Conservation (phyloP, 78 protist species). For the Polysphondylium violaceum region DNA sequence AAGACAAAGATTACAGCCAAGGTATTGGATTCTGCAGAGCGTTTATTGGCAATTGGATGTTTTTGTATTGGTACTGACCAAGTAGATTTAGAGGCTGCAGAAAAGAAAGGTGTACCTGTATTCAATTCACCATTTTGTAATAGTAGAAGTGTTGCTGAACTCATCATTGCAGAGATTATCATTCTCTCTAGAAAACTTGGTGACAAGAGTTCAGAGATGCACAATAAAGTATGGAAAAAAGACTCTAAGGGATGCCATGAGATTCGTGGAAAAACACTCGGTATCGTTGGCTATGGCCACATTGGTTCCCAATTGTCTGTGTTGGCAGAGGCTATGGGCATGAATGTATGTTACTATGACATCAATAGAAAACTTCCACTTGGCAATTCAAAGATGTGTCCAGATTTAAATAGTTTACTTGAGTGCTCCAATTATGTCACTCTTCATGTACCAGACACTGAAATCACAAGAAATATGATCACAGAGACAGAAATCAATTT, state of each 20-base stretch:
- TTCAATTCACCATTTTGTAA: conserved; percentile 53
- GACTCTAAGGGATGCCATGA: conserved; percentile 87
- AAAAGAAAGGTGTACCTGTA: conserved; percentile 58
- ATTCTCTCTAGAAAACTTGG: conserved; percentile 90
- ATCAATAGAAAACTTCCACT: conserved; percentile 81
- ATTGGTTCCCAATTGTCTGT: conserved; percentile 92
- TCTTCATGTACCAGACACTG: conserved; percentile 93
- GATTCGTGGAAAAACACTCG: conserved; percentile 94
- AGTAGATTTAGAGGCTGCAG: conserved; percentile 86
- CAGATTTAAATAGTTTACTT: conserved; percentile 71
- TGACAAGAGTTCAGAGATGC: conserved; percentile 88
- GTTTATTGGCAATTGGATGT: conserved; percentile 92
- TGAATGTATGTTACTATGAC: conserved; percentile 92
- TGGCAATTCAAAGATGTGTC: conserved; percentile 84
- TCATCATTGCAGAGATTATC: conserved; percentile 92
- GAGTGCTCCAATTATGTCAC: conserved; percentile 91
- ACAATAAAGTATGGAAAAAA: conserved; percentile 89
- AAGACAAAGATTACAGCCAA: conserved; percentile 88
- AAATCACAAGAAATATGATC: conserved; percentile 86
- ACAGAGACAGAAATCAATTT: conserved; percentile 65
- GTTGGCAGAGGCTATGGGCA: conserved; percentile 94
- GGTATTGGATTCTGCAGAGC: conserved; percentile 83
- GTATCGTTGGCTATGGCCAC: conserved; percentile 91
- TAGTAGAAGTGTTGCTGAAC: conserved; percentile 83
- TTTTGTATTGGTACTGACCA: conserved; percentile 97